Conservation (phyloP, 192 early-diverging fungal genomes). For the Phycomyces nitens region DNA sequence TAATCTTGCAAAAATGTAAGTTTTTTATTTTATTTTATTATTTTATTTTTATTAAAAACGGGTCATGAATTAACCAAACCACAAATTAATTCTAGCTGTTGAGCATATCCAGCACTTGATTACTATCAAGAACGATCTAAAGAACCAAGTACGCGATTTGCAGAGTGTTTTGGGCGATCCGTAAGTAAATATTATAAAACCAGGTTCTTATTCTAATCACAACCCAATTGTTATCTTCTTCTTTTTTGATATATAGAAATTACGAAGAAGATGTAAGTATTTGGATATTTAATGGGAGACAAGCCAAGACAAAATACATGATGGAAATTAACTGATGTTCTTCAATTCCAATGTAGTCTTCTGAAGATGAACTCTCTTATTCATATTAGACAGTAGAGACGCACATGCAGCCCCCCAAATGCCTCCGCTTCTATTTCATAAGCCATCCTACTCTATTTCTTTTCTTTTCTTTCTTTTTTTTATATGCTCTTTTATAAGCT, state of each 20-base stretch:
- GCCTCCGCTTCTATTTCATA: neutral
- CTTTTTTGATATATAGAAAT: conserved; percentile 1
- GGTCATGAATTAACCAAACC: neutral
- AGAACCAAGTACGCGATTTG: conserved; percentile 43
- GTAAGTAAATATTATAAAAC: conserved; percentile 24
- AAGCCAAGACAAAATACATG: too few relatives aligned
- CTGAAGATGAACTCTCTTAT: conserved; percentile 18
- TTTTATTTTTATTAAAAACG: conserved; percentile 2
- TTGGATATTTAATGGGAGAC: neutral
- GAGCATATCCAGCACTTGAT: conserved; percentile 71
- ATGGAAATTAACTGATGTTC: too few relatives aligned
- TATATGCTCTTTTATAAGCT: too few relatives aligned
- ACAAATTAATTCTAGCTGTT: too few relatives aligned
- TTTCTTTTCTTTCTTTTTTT: too few relatives aligned
- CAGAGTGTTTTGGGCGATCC: conserved; percentile 43
- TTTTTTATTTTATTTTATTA: conserved; percentile 3
- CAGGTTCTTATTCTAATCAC: too few relatives aligned
- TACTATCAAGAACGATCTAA: conserved; percentile 52
- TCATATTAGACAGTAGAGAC: neutral
- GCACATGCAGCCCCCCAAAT: neutral
- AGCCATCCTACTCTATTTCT: too few relatives aligned
- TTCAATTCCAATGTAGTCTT: conserved; percentile 14
- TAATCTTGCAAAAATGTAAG: conserved; percentile 58
- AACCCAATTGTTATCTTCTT: too few relatives aligned
- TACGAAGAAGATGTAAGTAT: conserved; percentile 21